Conservation (phyloP, 1,284 basidiomycete genomes). For the Paramarasmius palmivorus region DNA sequence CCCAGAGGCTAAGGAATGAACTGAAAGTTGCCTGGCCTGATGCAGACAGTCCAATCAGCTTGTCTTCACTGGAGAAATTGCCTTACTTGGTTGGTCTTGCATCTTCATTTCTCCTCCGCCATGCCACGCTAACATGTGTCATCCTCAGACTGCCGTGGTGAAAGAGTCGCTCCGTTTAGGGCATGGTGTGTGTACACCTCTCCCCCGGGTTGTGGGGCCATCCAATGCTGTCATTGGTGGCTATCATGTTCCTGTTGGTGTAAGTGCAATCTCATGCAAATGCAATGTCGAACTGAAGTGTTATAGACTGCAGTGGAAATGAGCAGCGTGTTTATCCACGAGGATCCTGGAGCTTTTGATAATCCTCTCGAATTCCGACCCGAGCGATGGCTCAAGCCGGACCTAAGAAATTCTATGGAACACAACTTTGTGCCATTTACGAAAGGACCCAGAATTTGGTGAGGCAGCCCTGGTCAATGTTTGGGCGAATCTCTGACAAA, state of each 20-base stretch:
- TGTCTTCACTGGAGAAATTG: slow-evolving; percentile 15
- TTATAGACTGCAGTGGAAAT: slow-evolving; percentile 23
- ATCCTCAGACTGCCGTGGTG: slow-evolving; percentile 21
- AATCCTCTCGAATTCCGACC: slow-evolving; percentile 28
- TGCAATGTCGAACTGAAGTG: neutral
- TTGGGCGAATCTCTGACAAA: too few species aligned
- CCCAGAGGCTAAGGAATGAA: too few species aligned
- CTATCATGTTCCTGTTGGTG: slow-evolving; percentile 21
- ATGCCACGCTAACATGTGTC: too few species aligned
- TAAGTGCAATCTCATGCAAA: slow-evolving; percentile 10
- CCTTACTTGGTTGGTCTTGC: slow-evolving; percentile 18
- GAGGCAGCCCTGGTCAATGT: slow-evolving; percentile 10
- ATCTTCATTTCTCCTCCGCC: neutral
- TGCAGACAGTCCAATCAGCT: slow-evolving; percentile 9
- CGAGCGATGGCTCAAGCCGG: slow-evolving; percentile 25
- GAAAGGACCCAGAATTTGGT: slow-evolving; percentile 31
- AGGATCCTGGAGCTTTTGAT: slow-evolving; percentile 20
- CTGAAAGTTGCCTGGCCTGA: slow-evolving; percentile 18
- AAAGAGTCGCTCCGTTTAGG: slow-evolving; percentile 23
- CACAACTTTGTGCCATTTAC: slow-evolving; percentile 32
- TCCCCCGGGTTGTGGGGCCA: slow-evolving; percentile 22
- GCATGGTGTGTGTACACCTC: slow-evolving; percentile 20
- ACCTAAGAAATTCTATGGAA: slow-evolving; percentile 22
- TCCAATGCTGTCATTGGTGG: slow-evolving; percentile 19
- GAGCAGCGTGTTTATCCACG: slow-evolving; percentile 21